Evolutionary conservation across 2,329 filamentous ascomycete species (phyloP), one percentile per base, ranked within the genome.

Genomic region (Aspergillus jensenii): DNA sequence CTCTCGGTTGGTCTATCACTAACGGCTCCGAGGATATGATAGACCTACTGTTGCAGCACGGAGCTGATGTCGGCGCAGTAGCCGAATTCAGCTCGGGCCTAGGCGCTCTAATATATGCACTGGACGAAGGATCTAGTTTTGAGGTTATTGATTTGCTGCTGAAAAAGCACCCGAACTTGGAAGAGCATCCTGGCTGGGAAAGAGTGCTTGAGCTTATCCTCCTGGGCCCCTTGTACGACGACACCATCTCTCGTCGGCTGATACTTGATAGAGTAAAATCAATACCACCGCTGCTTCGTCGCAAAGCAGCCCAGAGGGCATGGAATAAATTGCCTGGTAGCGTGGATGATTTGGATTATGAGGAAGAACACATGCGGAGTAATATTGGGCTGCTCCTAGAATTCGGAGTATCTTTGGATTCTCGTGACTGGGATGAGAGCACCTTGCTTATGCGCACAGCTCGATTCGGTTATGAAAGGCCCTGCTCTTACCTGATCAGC

Each of bases 71-170:
- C 3, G 2, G 2, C 7, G 35, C 35, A 6, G 6, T n/a, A 15
- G 12, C 5, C 2, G 9, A n/a, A 7, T 37, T 1, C 1, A 0
- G 0, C 15, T 6, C 12, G 2, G 12, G 2, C 0, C 35, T 3
- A 6, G 3, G 14, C 14, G 35, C 15, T 3, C 14, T 37, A n/a
- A 14, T 37, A 6, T 9, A n/a, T n/a, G 35, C 35, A 6, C 4
- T 37, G 14, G 14, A n/a, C 5, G 1, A 14, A 6, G 14, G 5
- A 7, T 14, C 35, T 2, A 37, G 15, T 37, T 14, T 37, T 7
- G 35, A n/a, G 4, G 15, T 37, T 7, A n/a, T 37, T 37, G 35
- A n/a, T 15, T 7, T n/a, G 12, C 14, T 37, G 12, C 15, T 37
- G 1, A 3, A n/a, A n/a, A n/a, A 6, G 5, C 4, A 2, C 15